phyloP scores from a whole-genome alignment of 495 filamentous ascomycete species.

The Penicillium atrosanguineum region DNA sequence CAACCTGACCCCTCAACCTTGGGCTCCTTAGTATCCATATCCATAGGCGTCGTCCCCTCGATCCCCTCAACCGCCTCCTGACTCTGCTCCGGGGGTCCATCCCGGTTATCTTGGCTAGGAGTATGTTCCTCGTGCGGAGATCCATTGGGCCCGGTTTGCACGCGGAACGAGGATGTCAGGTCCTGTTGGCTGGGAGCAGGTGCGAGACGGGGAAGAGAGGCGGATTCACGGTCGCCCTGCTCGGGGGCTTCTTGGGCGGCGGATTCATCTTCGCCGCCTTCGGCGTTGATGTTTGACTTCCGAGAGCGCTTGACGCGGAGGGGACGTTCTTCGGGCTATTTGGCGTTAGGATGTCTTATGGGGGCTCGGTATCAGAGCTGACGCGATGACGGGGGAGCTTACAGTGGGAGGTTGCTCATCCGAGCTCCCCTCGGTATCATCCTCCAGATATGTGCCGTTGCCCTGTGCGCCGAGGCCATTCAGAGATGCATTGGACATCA shows the following conservation, averaged over 20 bases:
- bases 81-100: slow-evolving; percentile 14
- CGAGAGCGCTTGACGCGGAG: slow-evolving; percentile 81
- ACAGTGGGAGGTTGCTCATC: slow-evolving; percentile 50
- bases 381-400: not conserved
- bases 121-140: slow-evolving; percentile 29
- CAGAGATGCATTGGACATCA: slow-evolving; percentile 30
- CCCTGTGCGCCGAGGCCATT: slow-evolving; percentile 23
- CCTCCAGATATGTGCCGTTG: slow-evolving; percentile 33
- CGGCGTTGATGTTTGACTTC: slow-evolving; percentile 37
- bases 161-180: slow-evolving; percentile 42
- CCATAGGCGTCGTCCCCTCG: slow-evolving; percentile 38
- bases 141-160: slow-evolving; percentile 31
- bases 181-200: slow-evolving; percentile 44
- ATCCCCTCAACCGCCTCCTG: slow-evolving; percentile 18
- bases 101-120: slow-evolving; percentile 24
- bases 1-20: slow-evolving; percentile 24
- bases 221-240: slow-evolving; percentile 14
- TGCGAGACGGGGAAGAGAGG: slow-evolving; percentile 36
- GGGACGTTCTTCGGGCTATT: slow-evolving; percentile 89
- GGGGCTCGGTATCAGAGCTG: not conserved
- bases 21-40: slow-evolving; percentile 39
- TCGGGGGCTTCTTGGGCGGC: slow-evolving; percentile 16
- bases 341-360: not conserved
- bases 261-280: slow-evolving; percentile 25
- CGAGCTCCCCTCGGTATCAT: slow-evolving; percentile 49